Percentiles rank a stretch among this genome's conserved stretches.
These are phyloP conservation scores for Mucuna pruriens DNA, from an alignment of 306 rosid genomes.

Conservation along the genomic window DNA sequence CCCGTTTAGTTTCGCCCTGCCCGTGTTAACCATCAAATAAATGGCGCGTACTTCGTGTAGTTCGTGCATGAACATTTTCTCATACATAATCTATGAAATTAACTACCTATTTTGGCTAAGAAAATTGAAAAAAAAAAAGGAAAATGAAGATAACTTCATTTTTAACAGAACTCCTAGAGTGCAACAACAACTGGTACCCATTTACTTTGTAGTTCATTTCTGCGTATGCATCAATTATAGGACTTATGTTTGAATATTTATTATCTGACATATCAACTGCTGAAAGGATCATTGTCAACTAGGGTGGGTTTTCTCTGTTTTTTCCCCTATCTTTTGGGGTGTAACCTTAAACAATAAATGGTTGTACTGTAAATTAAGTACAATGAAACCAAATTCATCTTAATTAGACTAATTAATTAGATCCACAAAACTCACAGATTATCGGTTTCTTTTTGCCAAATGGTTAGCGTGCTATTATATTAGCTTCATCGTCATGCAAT, in stretches of 20 bases:
- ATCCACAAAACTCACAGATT: neutral
- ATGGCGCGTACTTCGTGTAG: too few relatives aligned
- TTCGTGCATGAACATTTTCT: too few relatives aligned
- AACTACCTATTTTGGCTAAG: too few relatives aligned
- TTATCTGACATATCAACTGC: neutral
- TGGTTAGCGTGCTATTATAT: neutral
- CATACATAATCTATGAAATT: too few relatives aligned
- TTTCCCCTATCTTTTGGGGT: neutral
- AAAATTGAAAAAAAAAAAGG: too few relatives aligned
- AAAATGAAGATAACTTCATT: too few relatives aligned
- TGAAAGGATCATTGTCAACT: neutral
- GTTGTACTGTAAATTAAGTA: neutral
- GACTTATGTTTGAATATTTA: neutral
- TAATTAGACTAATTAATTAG: neutral
- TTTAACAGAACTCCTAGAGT: too few relatives aligned
- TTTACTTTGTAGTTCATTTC: too few relatives aligned
- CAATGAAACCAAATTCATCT: neutral
- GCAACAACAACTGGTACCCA: too few relatives aligned
- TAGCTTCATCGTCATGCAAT: neutral
- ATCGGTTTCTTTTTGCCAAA: neutral
- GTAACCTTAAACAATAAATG: neutral
- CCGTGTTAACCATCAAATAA: too few relatives aligned
- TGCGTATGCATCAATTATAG: too few relatives aligned
- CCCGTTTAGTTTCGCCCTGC: too few relatives aligned
- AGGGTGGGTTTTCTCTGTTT: neutral